Conservation (phyloP, 1,139 yeast species). For the Yamadazyma dendronema region DNA sequence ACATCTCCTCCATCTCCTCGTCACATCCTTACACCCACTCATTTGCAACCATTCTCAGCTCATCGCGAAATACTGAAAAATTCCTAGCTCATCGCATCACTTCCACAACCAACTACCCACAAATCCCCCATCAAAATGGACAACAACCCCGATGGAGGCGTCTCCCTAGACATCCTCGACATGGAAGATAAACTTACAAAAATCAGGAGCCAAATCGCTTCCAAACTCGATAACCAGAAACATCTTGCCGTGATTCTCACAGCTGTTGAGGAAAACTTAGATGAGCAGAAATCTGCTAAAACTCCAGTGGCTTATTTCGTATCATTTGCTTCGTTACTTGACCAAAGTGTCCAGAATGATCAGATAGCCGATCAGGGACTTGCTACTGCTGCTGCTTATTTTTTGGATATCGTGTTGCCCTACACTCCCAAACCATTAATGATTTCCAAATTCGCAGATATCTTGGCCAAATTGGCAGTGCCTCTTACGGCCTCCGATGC, state of each 20-base stretch:
- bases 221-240: slow-evolving; percentile 82
- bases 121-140: slow-evolving; percentile 8
- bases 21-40: not conserved
- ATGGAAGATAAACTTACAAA: slow-evolving; percentile 68
- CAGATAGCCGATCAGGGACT: slow-evolving; percentile 56
- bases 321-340: slow-evolving; percentile 77
- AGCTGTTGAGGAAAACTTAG: slow-evolving; percentile 87
- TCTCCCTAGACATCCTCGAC: slow-evolving; percentile 38
- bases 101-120: too few species aligned
- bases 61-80: too few species aligned
- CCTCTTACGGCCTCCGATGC: slow-evolving; percentile 67
- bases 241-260: slow-evolving; percentile 68
- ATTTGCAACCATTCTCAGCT: not conserved
- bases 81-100: slow-evolving; percentile 2
- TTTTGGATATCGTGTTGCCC: slow-evolving; percentile 78
- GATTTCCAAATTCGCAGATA: slow-evolving; percentile 70
- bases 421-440: slow-evolving; percentile 68
- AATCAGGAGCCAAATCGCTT: slow-evolving; percentile 66
- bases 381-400: slow-evolving; percentile 76
- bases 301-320: slow-evolving; percentile 77
- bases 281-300: slow-evolving; percentile 62
- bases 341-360: slow-evolving; percentile 63
- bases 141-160: slow-evolving; percentile 47
- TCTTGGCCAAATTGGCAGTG: slow-evolving; percentile 77
- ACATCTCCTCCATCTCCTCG: too few species aligned